Evolutionary conservation across 1,284 basidiomycete species (phyloP).

Genomic region (Ceratorhiza oryzae-sativae): DNA sequence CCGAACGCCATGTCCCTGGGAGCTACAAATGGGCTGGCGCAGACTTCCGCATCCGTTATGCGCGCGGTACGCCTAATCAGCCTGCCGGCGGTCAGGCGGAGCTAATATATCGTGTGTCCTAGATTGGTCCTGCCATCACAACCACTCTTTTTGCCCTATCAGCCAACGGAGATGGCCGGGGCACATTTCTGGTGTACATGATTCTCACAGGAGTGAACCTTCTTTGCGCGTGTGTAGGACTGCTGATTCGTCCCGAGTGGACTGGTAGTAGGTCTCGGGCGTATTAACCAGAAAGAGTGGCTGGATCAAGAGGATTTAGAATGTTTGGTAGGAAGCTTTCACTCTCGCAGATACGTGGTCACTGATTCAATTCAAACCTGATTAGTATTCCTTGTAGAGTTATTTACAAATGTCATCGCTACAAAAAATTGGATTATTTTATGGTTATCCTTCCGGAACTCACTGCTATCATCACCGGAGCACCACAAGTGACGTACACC

Average conservation of each 20-base stretch:
- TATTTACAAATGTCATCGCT: not conserved
- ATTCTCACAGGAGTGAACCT: conserved; percentile 6
- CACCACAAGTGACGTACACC: not conserved
- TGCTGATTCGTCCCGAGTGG: conserved; percentile 29
- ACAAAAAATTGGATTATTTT: not conserved
- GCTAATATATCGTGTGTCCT: not conserved
- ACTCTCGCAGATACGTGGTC: too few relatives aligned
- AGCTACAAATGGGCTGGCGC: conserved; percentile 42
- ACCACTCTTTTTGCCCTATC: conserved; percentile 42
- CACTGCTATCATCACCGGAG: conserved; percentile 22
- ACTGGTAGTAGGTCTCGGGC: not conserved
- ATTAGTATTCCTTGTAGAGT: not conserved
- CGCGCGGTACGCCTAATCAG: conserved; percentile 23
- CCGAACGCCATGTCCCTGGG: conserved; percentile 37
- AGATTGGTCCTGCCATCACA: conserved; percentile 40
- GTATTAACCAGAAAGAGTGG: too few relatives aligned
- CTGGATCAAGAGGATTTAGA: not conserved
- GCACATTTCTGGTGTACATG: conserved; percentile 38
- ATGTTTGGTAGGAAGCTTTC: not conserved
- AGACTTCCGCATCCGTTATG: conserved; percentile 40
- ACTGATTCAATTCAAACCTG: not conserved
- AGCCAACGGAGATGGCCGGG: conserved; percentile 14
- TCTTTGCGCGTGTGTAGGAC: not conserved
- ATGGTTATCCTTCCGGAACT: conserved; percentile 8
- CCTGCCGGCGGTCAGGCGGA: too few relatives aligned